Evolutionary conservation across 2,329 filamentous ascomycete species (phyloP), one percentile per base, ranked within the genome.

Genomic region (Colletotrichum euphorbiae): DNA sequence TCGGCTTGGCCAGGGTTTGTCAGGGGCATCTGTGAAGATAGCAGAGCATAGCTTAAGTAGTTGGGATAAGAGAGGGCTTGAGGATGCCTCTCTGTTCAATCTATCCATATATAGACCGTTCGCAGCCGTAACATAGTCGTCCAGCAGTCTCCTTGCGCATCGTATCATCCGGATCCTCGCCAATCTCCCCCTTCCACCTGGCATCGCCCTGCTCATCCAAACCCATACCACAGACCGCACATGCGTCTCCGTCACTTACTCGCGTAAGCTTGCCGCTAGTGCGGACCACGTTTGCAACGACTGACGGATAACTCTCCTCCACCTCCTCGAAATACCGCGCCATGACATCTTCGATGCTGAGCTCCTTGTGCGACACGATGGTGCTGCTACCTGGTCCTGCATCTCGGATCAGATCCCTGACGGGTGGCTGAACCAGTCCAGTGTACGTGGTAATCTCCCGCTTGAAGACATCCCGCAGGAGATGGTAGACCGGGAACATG

Each of bases 201-300:
- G 87, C 86, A 73, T 92, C 89, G 3, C 89, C 89, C 4, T 82
- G 81, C 70, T 85, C 85, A 63, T 90, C 86, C 12, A 94, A 82
- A 38, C 88, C 87, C 79, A 91, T 87, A 56, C 87, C 87, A 77
- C 93, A 97, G 8, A 95, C 77, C 38, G 85, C 84, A 74, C 93
- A 97, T n/a, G 73, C 75, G 19, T 73, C 74, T 7, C 76, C 77
- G 1, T 81, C 73, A 7, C 33, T 62, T 0, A 82, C 76, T 28
- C 87, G 80, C 51, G 89, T 83, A 45, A 98, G 84, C 79, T 97
- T 97, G 58, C 89, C 90, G n/a, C 92, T 91, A 38, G 95, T 99
- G 70, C 93, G 89, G 5, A 98, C 95, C 9, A 99, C 96, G 77
- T 99, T 99, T 36, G 94, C 91, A 72, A 99, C 94, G 63, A 98